A percentile compares a stretch with the other conserved stretches of the same genome.
These are phyloP conservation scores for Neonectria magnoliae DNA, from an alignment of 2,329 filamentous ascomycete genomes.

Conservation along the genomic window DNA sequence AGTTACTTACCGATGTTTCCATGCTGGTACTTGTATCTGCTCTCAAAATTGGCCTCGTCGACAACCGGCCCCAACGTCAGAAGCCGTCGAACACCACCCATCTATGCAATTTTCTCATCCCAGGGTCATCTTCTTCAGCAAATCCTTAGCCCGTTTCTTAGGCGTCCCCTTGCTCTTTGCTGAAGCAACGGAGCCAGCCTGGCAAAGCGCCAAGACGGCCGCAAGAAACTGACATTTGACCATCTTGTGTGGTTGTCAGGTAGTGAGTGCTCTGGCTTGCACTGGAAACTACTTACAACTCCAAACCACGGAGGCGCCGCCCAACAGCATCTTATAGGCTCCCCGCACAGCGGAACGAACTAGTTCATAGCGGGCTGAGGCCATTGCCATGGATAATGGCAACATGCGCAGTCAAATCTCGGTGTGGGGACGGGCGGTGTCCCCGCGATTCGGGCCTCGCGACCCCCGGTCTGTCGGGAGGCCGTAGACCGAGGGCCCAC, in stretches of 20 bases:
- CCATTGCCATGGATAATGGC: slow-evolving; percentile 27
- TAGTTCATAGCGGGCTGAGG: slow-evolving; percentile 11
- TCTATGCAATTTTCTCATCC: slow-evolving; percentile 35
- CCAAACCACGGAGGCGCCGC: background rate
- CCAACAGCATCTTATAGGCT: slow-evolving; percentile 12
- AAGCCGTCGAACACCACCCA: slow-evolving; percentile 32
- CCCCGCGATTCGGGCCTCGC: slow-evolving; percentile 27
- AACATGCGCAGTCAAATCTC: slow-evolving; percentile 20
- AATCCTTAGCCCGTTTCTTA: slow-evolving; percentile 24
- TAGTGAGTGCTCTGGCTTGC: background rate
- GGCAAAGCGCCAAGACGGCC: slow-evolving; percentile 16
- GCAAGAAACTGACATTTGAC: slow-evolving; percentile 24
- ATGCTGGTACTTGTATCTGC: slow-evolving; percentile 27
- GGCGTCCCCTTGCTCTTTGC: slow-evolving; percentile 18
- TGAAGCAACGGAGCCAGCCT: slow-evolving; percentile 2
- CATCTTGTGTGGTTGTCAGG: slow-evolving; percentile 11
- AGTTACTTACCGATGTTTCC: slow-evolving; percentile 32
- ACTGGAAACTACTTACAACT: background rate
- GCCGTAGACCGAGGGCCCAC: background rate
- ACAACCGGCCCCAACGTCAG: slow-evolving; percentile 22
- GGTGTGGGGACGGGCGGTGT: slow-evolving; percentile 11
- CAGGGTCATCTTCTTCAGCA: slow-evolving; percentile 32
- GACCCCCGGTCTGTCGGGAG: slow-evolving; percentile 18
- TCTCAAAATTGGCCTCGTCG: slow-evolving; percentile 32
- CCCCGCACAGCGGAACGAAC: background rate